Conservation (phyloP, 805 yeast genomes). For the Naumovozyma baii region DNA sequence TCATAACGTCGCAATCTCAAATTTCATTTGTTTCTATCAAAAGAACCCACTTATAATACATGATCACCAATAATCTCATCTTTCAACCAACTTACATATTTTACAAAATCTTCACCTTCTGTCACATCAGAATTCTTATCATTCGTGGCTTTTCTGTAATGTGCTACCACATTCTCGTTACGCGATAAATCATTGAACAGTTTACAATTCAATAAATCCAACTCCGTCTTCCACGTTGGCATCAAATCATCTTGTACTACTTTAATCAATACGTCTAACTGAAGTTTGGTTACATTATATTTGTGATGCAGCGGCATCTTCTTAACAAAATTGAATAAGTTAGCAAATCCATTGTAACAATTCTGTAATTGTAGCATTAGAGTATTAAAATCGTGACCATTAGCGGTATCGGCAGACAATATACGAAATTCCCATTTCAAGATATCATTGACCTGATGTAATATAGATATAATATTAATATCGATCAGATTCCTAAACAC, state of each 20-base stretch:
- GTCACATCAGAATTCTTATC: conserved; percentile 5
- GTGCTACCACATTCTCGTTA: conserved; percentile 6
- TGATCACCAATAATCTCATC: conserved; percentile 13
- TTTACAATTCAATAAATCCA: conserved; percentile 16
- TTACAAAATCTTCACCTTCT: conserved; percentile 11
- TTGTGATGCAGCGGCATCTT: conserved; percentile 15
- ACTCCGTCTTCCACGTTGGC: conserved; percentile 18
- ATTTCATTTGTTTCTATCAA: not conserved
- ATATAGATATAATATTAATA: conserved; percentile 6
- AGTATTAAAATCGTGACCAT: not conserved
- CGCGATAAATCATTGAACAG: conserved; percentile 11
- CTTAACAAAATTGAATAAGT: conserved; percentile 15
- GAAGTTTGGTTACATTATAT: conserved; percentile 13
- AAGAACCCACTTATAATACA: not conserved
- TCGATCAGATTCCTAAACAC: conserved; percentile 10
- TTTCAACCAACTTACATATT: conserved; percentile 16
- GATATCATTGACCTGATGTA: not conserved
- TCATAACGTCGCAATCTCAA: too few relatives aligned
- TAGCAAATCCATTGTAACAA: conserved; percentile 19
- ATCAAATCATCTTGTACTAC: conserved; percentile 18
- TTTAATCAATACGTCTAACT: conserved; percentile 11
- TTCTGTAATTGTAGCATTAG: conserved; percentile 12
- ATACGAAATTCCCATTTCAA: not conserved
- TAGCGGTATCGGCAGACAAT: not conserved
- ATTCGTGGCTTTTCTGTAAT: conserved; percentile 7